Base-by-base conservation (phyloP, 164 flowering plant genomes). In the Stephania cephalantha region DNA sequence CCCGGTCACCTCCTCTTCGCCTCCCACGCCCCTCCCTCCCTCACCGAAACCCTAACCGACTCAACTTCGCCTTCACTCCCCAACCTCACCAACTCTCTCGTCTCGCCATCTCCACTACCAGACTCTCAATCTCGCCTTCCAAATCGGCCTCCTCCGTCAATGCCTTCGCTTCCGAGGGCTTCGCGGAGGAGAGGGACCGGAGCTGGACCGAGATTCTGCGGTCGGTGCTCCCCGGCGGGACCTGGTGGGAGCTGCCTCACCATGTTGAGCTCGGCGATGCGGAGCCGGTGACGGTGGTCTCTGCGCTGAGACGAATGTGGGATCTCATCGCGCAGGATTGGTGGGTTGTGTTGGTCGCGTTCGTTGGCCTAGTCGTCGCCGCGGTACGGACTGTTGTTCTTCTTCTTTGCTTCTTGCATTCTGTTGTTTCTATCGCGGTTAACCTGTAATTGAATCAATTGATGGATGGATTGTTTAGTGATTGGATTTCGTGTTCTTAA, bases 241-340 rank as follows among this genome's bases (percentile, higher is more conserved):
- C 83, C 12, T 94, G 95, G 95, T 94, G 98, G 98, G 81, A 81
- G 81, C 78, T 94, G 30, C 77, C 85, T 5, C 81, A 83, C 9
- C 77, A 86, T 12, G 85, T 81, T 4, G 85, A 84, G 22, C 80
- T 76, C 7, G 29, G 79, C 17, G 7, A 58, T 42, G 90, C 88
- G 18, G 81, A 88, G 75, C 91, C 94, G 25, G 98, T 94, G 31
- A 89, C 97, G 4, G 86, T 90, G 55, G 61, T 82, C 75, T 78
- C 82, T 61, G 97, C 98, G 15, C 89, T 94, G 35, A 18, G 77
- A 31, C 79, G 91, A 79, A 94, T 94, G 95, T 94, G 98, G 98
- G 81, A 76, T 30, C 75, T 94, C 80, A 87, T 94, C 48, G 75
- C 90, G n/a, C 71, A 72, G 44, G 98, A 94, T 82, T 85, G 92